Base-by-base conservation (phyloP, 2,329 filamentous ascomycete species). In the Sphaceloma murrayae region DNA sequence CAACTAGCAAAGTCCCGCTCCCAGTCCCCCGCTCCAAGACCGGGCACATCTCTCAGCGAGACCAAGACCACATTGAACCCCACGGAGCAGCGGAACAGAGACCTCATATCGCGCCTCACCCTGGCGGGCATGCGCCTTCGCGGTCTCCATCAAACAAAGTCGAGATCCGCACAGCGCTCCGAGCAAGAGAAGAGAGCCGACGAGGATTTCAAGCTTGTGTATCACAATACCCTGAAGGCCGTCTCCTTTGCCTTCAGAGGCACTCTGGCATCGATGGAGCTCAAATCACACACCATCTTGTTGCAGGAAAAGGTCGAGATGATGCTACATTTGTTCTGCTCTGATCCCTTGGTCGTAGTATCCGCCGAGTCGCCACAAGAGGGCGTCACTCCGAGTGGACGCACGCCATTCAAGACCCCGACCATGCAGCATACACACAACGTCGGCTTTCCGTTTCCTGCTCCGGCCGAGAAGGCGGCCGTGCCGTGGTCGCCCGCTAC, bases 51-150 rank as follows among this genome's bases (percentile, higher is more conserved):
- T 0, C 29, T 29, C 6, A 32, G 29, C 1, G 31, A 34, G 3
- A 2, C 17, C 26, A 36, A 31, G 17, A 5, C 6, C 1, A 10
- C 21, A 2, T 46, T 3, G 34, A 43, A 10, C 14, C 39, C 46
- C 3, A 27, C 47, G 5, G 43, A 49, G 2, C 43, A 49, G 6
- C 56, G 58, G 22, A 74, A 74, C 53, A 72, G 71, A 48, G 67
- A 69, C n/a, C 54, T 64, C 2, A 56, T 74, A 3, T 67, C 67
- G 0, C 61, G 66, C n/a, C 59, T 70, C 3, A 65, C 73, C 17
- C 69, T 73, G 66, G 66, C 70, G 4, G 70, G 67, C 3, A 70
- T 74, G 68, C 67, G 70, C 1, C 61, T 73, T 48, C 63, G 72
- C 48, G 70, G 70, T 1, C 48, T 71, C 6, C 63, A 67, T 26